Conservation (phyloP, 2,329 filamentous ascomycete genomes). For the Clarireedia hainanense region DNA sequence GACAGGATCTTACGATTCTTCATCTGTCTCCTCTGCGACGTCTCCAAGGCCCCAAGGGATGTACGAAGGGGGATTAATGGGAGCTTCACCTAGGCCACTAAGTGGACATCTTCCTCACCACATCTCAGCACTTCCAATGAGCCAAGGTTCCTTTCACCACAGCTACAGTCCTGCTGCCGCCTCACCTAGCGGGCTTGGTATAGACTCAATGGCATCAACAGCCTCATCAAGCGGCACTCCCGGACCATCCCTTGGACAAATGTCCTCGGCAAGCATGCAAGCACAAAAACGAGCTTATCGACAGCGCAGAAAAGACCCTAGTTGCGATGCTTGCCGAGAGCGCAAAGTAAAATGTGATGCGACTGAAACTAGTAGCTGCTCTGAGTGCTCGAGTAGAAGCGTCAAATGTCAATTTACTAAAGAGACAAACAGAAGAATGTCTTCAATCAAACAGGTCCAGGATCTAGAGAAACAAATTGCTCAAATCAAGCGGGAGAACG, state of each 20-base stretch:
- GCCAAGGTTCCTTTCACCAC: slow-evolving; percentile 24
- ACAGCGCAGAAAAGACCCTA: slow-evolving; percentile 91
- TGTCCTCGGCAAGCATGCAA: slow-evolving; percentile 44
- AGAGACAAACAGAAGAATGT: slow-evolving; percentile 97
- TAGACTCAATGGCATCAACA: slow-evolving; percentile 52
- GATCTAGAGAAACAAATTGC: slow-evolving; percentile 90
- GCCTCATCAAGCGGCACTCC: slow-evolving; percentile 51
- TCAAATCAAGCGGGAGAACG: slow-evolving; percentile 72
- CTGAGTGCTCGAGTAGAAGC: slow-evolving; percentile 91
- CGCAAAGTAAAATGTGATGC: slow-evolving; percentile 85
- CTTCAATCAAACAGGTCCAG: slow-evolving; percentile 97
- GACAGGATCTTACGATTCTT: slow-evolving; percentile 55
- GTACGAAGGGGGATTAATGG: slow-evolving; percentile 46
- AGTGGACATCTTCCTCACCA: slow-evolving; percentile 39
- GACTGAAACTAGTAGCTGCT: slow-evolving; percentile 91
- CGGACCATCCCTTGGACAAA: slow-evolving; percentile 32
- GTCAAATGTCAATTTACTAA: slow-evolving; percentile 99
- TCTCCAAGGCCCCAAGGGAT: slow-evolving; percentile 48
- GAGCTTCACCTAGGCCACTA: slow-evolving; percentile 42
- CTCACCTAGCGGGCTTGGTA: slow-evolving; percentile 35
- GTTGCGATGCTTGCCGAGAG: slow-evolving; percentile 92
- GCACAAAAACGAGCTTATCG: slow-evolving; percentile 90
- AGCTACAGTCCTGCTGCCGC: slow-evolving; percentile 23
- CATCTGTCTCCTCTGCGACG: slow-evolving; percentile 53
- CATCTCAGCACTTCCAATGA: slow-evolving; percentile 39